Evolutionary conservation across 495 filamentous ascomycete species (phyloP), one percentile per base, ranked within the genome.

Genomic region (Cercophora samala): DNA sequence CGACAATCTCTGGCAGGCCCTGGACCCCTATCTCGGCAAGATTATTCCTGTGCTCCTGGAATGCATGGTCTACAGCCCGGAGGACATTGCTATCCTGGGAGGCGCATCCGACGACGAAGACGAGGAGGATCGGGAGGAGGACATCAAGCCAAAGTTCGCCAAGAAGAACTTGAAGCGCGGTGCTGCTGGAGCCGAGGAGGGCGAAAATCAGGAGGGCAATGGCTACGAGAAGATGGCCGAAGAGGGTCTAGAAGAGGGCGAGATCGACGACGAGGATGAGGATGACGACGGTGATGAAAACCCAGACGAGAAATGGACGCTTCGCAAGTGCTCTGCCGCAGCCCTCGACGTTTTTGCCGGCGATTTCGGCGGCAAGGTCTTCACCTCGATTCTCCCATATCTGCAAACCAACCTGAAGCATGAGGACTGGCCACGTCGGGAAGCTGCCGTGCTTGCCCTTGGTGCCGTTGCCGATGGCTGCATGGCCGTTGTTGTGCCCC

Each of bases 391-490:
- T 62, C 79, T 99, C 62, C 95, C 95, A 0, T 98, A 97, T 74
- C 80, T 99, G 60, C 94, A 90, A 76, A 89, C 92, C 65, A 97
- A 97, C 64, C 83, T 99, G 37, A 90, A 87, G 68, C 92, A 97
- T 71, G 80, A 84, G 13, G 92, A 97, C 71, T 99, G 95, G 95
- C 90, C 89, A 0, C 90, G 94, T 68, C 88, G 95, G 42, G 95
- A 99, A 77, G 94, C 95, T 17, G 93, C 95, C 17, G 95, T 99
- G 17, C 86, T 99, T 22, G 95, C 95, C 23, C 84, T 99, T 54
- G 95, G 95, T 68, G 95, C 95, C 60, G 93, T 99, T 56, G 94
- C 93, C 29, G 93, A 97, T 71, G 95, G 95, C 63, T 99, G 95
- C 76, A 90, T 98, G 81, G 86, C 90, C 37, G 90, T 90, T 46